Evolutionary conservation across 1,139 yeast genomes (phyloP).

Genomic region (Debaryomyces robertsiae): DNA sequence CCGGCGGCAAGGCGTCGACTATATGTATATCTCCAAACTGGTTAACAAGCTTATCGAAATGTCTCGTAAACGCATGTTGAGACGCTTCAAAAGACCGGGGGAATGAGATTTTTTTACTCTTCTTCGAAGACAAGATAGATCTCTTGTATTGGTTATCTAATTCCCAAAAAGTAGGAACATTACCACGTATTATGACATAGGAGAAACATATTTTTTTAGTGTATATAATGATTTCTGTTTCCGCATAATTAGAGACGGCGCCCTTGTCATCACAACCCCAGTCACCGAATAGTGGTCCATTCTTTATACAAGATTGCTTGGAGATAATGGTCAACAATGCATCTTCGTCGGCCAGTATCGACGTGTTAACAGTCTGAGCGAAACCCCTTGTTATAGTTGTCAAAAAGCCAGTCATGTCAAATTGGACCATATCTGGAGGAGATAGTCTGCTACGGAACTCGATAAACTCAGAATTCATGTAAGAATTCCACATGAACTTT

Average conservation of each 20-base stretch:
- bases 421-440: conserved; percentile 45
- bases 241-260: conserved; percentile 64
- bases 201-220: conserved; percentile 56
- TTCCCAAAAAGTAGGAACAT: conserved; percentile 69
- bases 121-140: conserved; percentile 41
- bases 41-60: conserved; percentile 57
- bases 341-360: conserved; percentile 33
- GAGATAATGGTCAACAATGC: conserved; percentile 64
- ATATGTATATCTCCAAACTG: conserved; percentile 68
- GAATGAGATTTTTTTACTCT: conserved; percentile 49
- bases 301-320: conserved; percentile 63
- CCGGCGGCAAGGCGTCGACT: conserved; percentile 53
- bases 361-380: conserved; percentile 59
- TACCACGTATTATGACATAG: conserved; percentile 64
- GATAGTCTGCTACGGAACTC: conserved; percentile 61
- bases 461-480: conserved; percentile 58
- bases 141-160: conserved; percentile 50
- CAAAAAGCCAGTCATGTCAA: conserved; percentile 61
- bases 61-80: conserved; percentile 64
- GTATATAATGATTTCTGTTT: conserved; percentile 64
- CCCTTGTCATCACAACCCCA: conserved; percentile 78
- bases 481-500: conserved; percentile 67
- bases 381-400: conserved; percentile 67
- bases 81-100: conserved; percentile 65
- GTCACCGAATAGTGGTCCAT: conserved; percentile 64